Conservation (phyloP, 2,329 filamentous ascomycete genomes). For the Diaporthe ilicicola region DNA sequence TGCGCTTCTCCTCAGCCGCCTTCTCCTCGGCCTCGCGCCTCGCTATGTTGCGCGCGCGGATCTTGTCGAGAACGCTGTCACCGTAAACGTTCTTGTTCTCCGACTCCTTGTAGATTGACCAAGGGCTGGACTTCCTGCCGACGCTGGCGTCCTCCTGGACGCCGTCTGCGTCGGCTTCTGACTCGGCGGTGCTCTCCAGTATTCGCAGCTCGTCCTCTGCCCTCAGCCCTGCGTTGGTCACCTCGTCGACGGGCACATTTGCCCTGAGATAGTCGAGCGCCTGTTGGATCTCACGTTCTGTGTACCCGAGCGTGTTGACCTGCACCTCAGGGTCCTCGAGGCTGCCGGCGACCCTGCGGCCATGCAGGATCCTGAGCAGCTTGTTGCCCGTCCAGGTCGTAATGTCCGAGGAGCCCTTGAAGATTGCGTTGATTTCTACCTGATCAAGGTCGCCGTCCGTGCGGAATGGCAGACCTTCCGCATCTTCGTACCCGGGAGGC, state of each 20-base stretch:
- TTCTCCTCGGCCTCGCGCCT: slow-evolving; percentile 57
- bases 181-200: slow-evolving; percentile 50
- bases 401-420: slow-evolving; percentile 58
- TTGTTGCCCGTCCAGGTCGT: slow-evolving; percentile 59
- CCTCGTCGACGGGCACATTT: slow-evolving; percentile 65
- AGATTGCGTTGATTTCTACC: slow-evolving; percentile 51
- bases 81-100: slow-evolving; percentile 63
- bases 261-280: slow-evolving; percentile 65
- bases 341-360: slow-evolving; percentile 70
- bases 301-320: slow-evolving; percentile 56
- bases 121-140: slow-evolving; percentile 28
- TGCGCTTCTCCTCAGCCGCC: slow-evolving; percentile 50
- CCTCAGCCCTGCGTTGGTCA: slow-evolving; percentile 66
- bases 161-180: slow-evolving; percentile 36
- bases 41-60: slow-evolving; percentile 62
- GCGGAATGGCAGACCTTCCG: slow-evolving; percentile 62
- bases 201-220: slow-evolving; percentile 69
- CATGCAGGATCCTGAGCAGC: slow-evolving; percentile 67
- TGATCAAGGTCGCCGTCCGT: slow-evolving; percentile 52
- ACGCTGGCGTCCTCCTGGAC: slow-evolving; percentile 35
- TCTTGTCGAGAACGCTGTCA: slow-evolving; percentile 62
- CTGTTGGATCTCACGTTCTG: slow-evolving; percentile 49
- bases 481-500: slow-evolving; percentile 65
- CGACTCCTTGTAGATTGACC: slow-evolving; percentile 35
- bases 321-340: slow-evolving; percentile 65